Base-by-base conservation (phyloP, 106 monocot species). In the Allium cepa region DNA sequence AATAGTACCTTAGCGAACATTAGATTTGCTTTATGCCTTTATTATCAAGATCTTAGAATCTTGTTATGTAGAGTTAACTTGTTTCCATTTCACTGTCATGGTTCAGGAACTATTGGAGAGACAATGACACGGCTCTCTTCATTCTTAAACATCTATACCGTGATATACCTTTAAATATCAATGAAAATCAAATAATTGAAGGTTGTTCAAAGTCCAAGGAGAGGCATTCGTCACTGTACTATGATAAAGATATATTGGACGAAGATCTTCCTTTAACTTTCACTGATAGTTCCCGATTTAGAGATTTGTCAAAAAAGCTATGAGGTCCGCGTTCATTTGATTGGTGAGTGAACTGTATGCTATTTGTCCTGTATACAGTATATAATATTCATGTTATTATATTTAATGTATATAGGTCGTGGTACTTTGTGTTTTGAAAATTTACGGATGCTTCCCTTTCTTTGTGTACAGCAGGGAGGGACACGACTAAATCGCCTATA, bases 91-190 rank as follows among this genome's bases (percentile, higher is more conserved):
- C 7, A 3, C 10, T 64, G 17, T 17, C 12, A 11, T 63, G 47
- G 9, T 49, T 60, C 81, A 99, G 99, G 60, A 99, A 99, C 72
- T 99, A 99, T 73, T 99, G 99, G 99, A 81, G 99, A 13, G 99
- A 99, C 79, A 62, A 53, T 79, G 99, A 99, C 61, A 99, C 99
- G 22, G 99, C 93, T 18, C 87, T 99, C 26, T 93, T 99, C 61
- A 99, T 99, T 68, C 82, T 99, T 46, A 99, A 90, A 57, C 99
- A 99, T 69, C 70, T 99, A 62, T 99, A 99, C 72, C 72, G 80
- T 49, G 87, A 93, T 70, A 90, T 99, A 75, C 83, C 99, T 14
- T 92, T 90, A 68, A 90, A 93, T 17, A 71, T 77, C 15, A 71
- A 78, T 11, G 49, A 74, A 47, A 22, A 70, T 53, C 73, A 79